Evolutionary conservation across 345 rosid genomes (phyloP).

Genomic region (Lepidium aucheri): DNA sequence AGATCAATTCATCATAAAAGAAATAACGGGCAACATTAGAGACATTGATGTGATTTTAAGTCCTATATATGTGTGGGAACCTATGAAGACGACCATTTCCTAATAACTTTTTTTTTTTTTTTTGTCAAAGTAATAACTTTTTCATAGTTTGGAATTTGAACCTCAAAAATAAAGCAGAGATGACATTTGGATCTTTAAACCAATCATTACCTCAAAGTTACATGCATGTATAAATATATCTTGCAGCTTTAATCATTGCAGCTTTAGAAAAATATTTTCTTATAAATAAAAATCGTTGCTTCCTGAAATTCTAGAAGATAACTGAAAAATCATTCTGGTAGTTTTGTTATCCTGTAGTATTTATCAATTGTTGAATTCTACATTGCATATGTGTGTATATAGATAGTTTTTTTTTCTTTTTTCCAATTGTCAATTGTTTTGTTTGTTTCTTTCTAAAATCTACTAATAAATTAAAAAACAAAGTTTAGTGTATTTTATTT

Average conservation of each 20-base stretch:
- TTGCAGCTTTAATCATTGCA: background rate
- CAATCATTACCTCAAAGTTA: slow-evolving; percentile 6
- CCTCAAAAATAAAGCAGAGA: background rate
- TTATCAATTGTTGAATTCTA: background rate
- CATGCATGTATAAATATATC: background rate
- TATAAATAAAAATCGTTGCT: background rate
- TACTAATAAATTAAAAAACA: background rate
- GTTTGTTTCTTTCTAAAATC: background rate
- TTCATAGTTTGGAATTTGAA: background rate
- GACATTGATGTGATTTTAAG: background rate
- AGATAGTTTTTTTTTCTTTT: background rate
- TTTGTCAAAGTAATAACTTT: background rate
- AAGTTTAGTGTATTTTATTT: background rate
- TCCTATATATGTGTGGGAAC: background rate
- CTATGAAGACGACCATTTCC: slow-evolving; percentile 4
- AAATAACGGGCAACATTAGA: background rate
- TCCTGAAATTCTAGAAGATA: background rate
- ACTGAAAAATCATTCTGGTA: background rate
- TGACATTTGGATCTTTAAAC: background rate
- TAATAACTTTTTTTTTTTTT: background rate
- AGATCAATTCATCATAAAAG: background rate
- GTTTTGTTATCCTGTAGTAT: background rate
- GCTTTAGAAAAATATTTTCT: background rate
- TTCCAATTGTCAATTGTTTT: slow-evolving; percentile 1
- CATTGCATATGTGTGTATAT: background rate